Conservation (phyloP, 2,329 filamentous ascomycete genomes). For the Eurotiales sp. region DNA sequence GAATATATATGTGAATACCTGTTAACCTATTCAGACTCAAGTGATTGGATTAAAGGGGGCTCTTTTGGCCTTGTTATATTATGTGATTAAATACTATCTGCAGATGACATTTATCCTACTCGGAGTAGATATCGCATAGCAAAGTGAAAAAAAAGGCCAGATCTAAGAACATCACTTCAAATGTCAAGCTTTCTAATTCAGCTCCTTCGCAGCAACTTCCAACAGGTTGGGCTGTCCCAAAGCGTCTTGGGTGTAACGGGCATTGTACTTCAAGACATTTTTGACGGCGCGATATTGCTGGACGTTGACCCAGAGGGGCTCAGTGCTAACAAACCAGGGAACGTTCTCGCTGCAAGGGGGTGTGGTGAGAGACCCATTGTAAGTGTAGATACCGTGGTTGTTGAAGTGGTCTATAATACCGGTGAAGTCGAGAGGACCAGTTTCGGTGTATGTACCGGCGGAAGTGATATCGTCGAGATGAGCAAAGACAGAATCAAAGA, state of each 20-base stretch:
- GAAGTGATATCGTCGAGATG: conserved; percentile 37
- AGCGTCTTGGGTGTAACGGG: conserved; percentile 52
- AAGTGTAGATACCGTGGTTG: conserved; percentile 44
- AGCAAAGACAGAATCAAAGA: conserved; percentile 46
- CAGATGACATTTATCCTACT: too few relatives aligned
- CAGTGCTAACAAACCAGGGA: conserved; percentile 36
- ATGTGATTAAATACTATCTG: too few relatives aligned
- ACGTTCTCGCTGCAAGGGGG: conserved; percentile 60
- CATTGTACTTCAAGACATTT: conserved; percentile 54
- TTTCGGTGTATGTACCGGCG: conserved; percentile 38
- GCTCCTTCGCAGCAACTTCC: conserved; percentile 19
- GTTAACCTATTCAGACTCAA: too few relatives aligned
- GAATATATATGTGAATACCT: too few relatives aligned
- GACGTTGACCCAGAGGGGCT: conserved; percentile 48
- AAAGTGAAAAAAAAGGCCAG: too few relatives aligned
- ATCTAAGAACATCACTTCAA: too few relatives aligned
- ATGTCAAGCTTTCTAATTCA: conserved; percentile 11
- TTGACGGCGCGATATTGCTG: conserved; percentile 52
- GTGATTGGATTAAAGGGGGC: too few relatives aligned
- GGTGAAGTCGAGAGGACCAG: conserved; percentile 42
- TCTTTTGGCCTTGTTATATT: too few relatives aligned
- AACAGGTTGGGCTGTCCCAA: conserved; percentile 47
- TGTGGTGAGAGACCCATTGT: conserved; percentile 59
- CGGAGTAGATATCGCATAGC: too few relatives aligned
- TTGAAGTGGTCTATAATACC: conserved; percentile 38